Evolutionary conservation across 2,329 filamentous ascomycete species (phyloP).

Genomic region (Pyrenochaeta sp.): DNA sequence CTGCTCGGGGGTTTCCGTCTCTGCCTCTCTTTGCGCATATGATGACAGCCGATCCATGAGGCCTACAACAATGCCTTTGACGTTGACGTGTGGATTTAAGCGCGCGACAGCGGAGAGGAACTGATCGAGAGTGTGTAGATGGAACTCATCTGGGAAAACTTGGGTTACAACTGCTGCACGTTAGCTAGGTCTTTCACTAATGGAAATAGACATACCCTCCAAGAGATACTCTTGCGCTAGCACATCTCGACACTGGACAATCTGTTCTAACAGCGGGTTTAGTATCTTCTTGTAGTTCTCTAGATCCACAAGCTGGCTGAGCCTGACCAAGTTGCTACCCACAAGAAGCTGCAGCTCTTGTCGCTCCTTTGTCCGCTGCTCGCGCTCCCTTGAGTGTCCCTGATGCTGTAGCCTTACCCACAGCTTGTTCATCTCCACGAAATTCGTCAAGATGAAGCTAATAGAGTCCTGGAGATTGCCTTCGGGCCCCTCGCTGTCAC

Average conservation of each 20-base stretch:
- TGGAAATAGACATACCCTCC: constrained; percentile 64
- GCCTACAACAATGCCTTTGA: constrained; percentile 97
- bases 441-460: constrained; percentile 97
- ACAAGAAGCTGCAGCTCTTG: constrained; percentile 95
- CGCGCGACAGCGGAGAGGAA: constrained; percentile 92
- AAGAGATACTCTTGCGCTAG: constrained; percentile 96
- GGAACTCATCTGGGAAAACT: constrained; percentile 98
- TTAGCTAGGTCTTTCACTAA: constrained; percentile 24
- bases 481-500: constrained; percentile 87
- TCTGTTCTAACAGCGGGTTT: constrained; percentile 89
- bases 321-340: constrained; percentile 91
- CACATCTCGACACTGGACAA: constrained; percentile 97
- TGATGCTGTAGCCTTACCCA: constrained; percentile 98
- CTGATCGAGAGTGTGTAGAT: constrained; percentile 94
- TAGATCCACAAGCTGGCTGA: constrained; percentile 95
- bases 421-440: constrained; percentile 99
- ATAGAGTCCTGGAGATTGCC: constrained; percentile 97
- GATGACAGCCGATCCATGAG: constrained; percentile 96
- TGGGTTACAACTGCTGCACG: constrained; percentile 83
- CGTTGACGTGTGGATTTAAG: constrained; percentile 94
- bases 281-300: constrained; percentile 95
- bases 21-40: constrained; percentile 89
- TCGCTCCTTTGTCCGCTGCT: constrained; percentile 91
- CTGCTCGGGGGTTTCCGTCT: constrained; percentile 74
- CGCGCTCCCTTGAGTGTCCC: constrained; percentile 92